phyloP scores from a whole-genome alignment of 495 filamentous ascomycete species.

The Halenospora varia region DNA sequence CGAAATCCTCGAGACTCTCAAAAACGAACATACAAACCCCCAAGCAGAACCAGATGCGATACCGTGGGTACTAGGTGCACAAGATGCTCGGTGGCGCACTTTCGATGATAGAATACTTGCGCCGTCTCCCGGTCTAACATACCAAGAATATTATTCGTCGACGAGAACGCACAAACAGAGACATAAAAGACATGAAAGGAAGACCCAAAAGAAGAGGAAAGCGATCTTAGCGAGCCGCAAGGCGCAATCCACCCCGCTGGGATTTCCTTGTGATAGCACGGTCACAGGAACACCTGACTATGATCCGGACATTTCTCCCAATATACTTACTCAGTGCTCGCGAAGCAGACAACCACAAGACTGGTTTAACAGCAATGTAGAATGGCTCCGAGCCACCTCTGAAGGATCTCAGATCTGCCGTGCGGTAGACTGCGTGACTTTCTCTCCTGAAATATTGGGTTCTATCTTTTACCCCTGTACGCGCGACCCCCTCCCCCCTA shows the following conservation, averaged over 20 bases:
- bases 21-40: neutral
- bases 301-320: neutral
- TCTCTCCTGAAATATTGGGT: neutral
- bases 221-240: neutral
- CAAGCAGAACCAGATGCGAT: neutral
- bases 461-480: neutral
- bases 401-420: neutral
- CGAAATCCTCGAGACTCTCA: neutral
- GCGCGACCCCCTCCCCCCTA: too few species aligned
- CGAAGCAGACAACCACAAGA: neutral
- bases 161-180: neutral
- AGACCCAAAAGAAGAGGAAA: neutral
- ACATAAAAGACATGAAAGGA: too few species aligned
- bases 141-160: neutral
- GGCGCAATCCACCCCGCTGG: neutral
- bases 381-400: neutral
- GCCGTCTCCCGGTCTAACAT: neutral
- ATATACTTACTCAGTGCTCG: neutral
- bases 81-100: neutral
- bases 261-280: neutral
- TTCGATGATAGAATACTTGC: neutral
- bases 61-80: neutral
- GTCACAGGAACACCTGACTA: neutral
- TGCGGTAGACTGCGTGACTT: neutral
- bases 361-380: neutral